phyloP scores from a whole-genome alignment of 441 rosid genomes.

The Macaranga tanarius region DNA sequence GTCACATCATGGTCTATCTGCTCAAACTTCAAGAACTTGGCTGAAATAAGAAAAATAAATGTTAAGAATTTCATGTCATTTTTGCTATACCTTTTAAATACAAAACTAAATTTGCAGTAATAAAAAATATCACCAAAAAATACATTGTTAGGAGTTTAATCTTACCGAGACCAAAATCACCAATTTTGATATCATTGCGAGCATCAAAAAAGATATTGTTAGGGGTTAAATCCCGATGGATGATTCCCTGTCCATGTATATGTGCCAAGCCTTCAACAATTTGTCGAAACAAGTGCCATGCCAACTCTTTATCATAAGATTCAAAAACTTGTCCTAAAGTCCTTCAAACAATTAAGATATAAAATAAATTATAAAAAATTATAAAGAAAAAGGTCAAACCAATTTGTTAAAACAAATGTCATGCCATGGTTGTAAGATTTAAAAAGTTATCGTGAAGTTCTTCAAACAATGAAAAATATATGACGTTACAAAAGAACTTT shows the following conservation, averaged over 20 bases:
- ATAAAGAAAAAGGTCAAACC: constrained; percentile 13
- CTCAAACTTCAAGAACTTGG: constrained; percentile 94
- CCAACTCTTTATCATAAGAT: constrained; percentile 79
- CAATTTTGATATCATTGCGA: constrained; percentile 92
- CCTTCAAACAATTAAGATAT: constrained; percentile 42
- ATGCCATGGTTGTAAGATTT: no score
- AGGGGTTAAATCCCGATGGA: constrained; percentile 98
- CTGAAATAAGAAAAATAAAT: constrained; percentile 43
- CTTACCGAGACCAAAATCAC: constrained; percentile 99
- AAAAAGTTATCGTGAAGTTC: no score
- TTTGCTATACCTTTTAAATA: not conserved
- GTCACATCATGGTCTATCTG: constrained; percentile 82
- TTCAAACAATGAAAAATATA: no score
- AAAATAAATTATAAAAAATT: no score
- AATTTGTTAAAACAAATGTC: not conserved
- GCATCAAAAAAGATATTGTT: constrained; percentile 96
- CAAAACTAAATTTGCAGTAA: no score
- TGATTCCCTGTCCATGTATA: constrained; percentile 96
- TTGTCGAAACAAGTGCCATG: constrained; percentile 92
- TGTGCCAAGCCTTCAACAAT: constrained; percentile 96
- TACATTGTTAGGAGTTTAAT: not conserved
- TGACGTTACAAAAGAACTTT: no score
- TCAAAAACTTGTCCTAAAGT: constrained; percentile 88
- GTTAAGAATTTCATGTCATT: constrained; percentile 7
- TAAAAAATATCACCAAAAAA: not conserved